Base-by-base conservation (phyloP, 192 early-diverging fungal genomes). In the Coemansia pectinata region DNA sequence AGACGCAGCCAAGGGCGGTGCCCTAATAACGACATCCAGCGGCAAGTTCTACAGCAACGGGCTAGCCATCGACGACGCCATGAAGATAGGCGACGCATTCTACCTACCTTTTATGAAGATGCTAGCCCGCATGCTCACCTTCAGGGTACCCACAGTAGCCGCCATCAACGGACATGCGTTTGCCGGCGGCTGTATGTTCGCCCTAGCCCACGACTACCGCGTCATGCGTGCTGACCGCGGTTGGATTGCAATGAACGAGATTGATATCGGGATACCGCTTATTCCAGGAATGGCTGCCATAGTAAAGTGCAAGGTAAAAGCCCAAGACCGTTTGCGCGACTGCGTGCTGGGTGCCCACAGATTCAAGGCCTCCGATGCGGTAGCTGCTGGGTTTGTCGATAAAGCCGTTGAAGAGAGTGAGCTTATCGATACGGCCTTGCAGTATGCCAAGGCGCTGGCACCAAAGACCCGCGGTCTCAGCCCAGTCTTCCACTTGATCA, bases 161-260 rank as follows among this genome's bases (percentile, higher is more conserved):
- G 91, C 90, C 9, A 72, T 93, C 25, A 93, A 93, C 63, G 91
- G 91, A 3, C 91, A 93, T 50, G 89, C 91, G 17, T 93, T 93
- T 81, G 91, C 91, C n/a, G 91, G 91, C 62, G 91, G 91, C 14
- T 91, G 86, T 73, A 86, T 85, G 79, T 81, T 86, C 45, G 74
- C 78, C 11, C 31, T 86, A 60, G 85, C 83, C 5, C 81, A 83
- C 64, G 91, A 93, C 65, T 89, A 89, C 72, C 86, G 91, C 21
- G 87, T 91, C 4, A 91, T 93, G 91, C 79, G 90, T 1, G 79
- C 84, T 23, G 90, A 93, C 70, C 85, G 88, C 41, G 91, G 91
- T 6, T 93, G 82, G 69, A 85, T 93, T 36, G 90, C 88, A 31
- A 91, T 91, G 90, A 91, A 91, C 72, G 91, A 91, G 78, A 86